Base-by-base conservation (phyloP, 2,329 filamentous ascomycete genomes). In the Aspergillus versicolor region DNA sequence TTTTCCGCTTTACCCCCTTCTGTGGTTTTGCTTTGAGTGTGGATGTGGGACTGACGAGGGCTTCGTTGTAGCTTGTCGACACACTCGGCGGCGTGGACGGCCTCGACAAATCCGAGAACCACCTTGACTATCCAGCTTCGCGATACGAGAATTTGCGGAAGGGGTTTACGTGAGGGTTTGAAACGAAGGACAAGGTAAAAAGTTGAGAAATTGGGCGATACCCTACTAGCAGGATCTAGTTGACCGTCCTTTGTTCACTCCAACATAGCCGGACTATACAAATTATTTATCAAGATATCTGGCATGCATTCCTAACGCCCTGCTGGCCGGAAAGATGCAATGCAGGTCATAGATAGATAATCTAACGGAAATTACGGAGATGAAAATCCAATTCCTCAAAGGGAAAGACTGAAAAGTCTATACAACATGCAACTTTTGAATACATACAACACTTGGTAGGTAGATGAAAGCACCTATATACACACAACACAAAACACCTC, bases 131-230 rank as follows among this genome's bases (percentile, higher is more conserved):
- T 42, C 50, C 60, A 5, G 32, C 13, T 2, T 62, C 58, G 17
- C 41, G 52, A 27, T 62, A 58, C 13, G 46, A 54, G 7, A 62
- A 62, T 48, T 15, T 62, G 19, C 42, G 44, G 19, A 52, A 59
- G 7, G 49, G 50, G 3, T 60, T 54, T 27, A 30, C n/a, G 3
- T 54, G 19, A 48, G 9, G n/a, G 5, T 41, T 17, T 50, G 15
- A 4, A 11, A 4, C n/a, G 11, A 32, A 30, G 8, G 27, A 30
- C 9, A 11, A 9, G 27, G 27, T 15, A 40, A 8, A 15, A 15
- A 40, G 7, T 8, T 15, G 17, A 40, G 5, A 40, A 9, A 17
- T 7, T 17, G 37, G 37, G 3, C n/a, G 37, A 7, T n/a, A 4
- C 17, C 13, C 8, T 7, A 8, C 13, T n/a, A 17, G 37, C 15